These are phyloP conservation scores for Cardamine chenopodiifolia DNA, from an alignment of 345 rosid species.

Conservation along the genomic window DNA sequence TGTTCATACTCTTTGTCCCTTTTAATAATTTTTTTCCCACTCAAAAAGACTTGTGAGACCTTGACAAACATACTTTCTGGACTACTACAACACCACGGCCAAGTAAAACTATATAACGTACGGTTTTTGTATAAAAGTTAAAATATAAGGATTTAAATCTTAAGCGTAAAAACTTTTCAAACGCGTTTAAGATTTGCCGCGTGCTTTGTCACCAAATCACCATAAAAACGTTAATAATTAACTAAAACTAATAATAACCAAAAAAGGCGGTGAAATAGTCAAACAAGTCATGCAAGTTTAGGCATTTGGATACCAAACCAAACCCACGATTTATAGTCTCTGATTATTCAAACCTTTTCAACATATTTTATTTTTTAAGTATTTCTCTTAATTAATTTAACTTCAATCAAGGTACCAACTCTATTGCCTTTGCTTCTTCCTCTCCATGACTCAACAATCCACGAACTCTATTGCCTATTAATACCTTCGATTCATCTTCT, in stretches of 20 bases:
- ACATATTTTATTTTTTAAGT: background rate
- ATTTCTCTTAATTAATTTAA: background rate
- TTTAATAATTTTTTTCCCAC: background rate
- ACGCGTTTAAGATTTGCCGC: constrained; percentile 31
- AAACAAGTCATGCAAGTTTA: constrained; percentile 25
- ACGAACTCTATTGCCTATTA: constrained; percentile 28
- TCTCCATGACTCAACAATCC: constrained; percentile 13
- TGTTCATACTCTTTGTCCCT: constrained; percentile 27
- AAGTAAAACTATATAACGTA: constrained; percentile 11
- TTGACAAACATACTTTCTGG: background rate
- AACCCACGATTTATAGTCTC: constrained; percentile 26
- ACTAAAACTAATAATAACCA: background rate
- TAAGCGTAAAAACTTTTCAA: background rate
- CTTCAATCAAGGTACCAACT: constrained; percentile 35
- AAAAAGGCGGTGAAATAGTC: constrained; percentile 31
- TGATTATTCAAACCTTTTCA: constrained; percentile 1
- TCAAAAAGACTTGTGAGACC: constrained; percentile 14
- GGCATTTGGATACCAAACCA: constrained; percentile 33
- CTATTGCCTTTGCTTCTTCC: constrained; percentile 25
- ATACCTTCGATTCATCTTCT: constrained; percentile 26
- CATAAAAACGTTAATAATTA: background rate
- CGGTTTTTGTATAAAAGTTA: background rate
- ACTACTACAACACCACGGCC: constrained; percentile 16
- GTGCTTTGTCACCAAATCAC: constrained; percentile 2
- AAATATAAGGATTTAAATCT: background rate